Conservation (phyloP, 2,329 filamentous ascomycete species). For the Fusarium tjaetaba region DNA sequence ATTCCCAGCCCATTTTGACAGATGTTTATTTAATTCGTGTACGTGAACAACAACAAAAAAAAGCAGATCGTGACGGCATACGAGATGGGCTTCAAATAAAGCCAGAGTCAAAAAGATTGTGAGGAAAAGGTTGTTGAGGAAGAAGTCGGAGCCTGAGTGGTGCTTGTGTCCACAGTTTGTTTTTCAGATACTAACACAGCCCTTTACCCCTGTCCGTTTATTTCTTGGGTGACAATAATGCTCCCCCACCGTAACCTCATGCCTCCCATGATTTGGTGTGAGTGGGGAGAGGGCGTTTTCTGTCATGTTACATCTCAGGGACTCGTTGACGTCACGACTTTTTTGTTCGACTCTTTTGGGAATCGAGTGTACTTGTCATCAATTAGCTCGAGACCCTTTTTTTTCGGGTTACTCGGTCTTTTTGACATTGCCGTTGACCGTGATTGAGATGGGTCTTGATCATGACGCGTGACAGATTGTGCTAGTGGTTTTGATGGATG, state of each 20-base stretch:
- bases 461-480: neutral
- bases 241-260: neutral
- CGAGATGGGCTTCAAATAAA: neutral
- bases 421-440: neutral
- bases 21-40: neutral
- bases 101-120: neutral
- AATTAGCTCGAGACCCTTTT: neutral
- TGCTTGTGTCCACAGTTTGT: neutral
- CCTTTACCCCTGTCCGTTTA: neutral
- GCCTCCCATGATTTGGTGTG: neutral
- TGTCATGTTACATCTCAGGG: neutral
- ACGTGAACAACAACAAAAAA: neutral
- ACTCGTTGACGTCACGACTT: constrained; percentile 37
- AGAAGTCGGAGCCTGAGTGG: neutral
- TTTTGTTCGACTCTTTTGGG: neutral
- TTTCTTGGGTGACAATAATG: neutral
- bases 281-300: neutral
- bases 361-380: constrained; percentile 27
- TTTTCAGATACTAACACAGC: neutral
- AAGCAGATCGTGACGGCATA: neutral
- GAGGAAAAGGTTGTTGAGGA: neutral
- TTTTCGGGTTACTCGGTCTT: constrained; percentile 1
- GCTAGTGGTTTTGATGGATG: constrained; percentile 1
- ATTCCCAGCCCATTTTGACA: constrained; percentile 40
- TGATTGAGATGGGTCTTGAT: neutral